These are phyloP conservation scores for Blastomyces emzantsi DNA, from an alignment of 2,329 filamentous ascomycete species.

Conservation along the genomic window DNA sequence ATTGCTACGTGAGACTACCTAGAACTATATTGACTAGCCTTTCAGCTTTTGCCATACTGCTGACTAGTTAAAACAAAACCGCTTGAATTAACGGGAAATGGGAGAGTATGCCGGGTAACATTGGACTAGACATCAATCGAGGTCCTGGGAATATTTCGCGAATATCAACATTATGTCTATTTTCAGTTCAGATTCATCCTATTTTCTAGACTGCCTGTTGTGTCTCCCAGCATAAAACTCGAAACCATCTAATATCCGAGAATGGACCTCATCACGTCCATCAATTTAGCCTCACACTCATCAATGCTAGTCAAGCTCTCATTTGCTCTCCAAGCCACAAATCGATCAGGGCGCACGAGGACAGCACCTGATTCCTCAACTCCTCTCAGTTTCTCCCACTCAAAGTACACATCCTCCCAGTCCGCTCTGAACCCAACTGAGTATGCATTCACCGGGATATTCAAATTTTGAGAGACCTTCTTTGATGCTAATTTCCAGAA, in stretches of 20 bases:
- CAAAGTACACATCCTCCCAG: slow-evolving; percentile 54
- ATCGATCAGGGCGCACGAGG: slow-evolving; percentile 50
- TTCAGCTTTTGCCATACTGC: background rate
- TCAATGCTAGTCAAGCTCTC: slow-evolving; percentile 17
- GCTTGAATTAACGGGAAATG: background rate
- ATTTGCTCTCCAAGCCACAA: slow-evolving; percentile 46
- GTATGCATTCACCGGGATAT: slow-evolving; percentile 42
- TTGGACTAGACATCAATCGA: background rate
- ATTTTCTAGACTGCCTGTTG: background rate
- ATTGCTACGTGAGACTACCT: background rate
- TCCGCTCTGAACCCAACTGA: slow-evolving; percentile 51
- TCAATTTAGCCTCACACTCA: slow-evolving; percentile 19
- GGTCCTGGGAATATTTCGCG: background rate
- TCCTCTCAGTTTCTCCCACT: slow-evolving; percentile 48
- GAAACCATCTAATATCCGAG: slow-evolving; percentile 8
- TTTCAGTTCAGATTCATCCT: background rate
- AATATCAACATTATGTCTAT: background rate
- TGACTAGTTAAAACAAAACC: background rate
- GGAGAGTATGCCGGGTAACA: background rate
- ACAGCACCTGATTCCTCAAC: slow-evolving; percentile 51
- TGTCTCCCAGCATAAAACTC: background rate
- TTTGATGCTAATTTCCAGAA: background rate
- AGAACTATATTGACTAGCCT: background rate
- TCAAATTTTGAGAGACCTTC: slow-evolving; percentile 24
- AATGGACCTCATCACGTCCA: slow-evolving; percentile 19